Base-by-base conservation (phyloP, 2,329 filamentous ascomycete species). In the Fonsecaea monophora region DNA sequence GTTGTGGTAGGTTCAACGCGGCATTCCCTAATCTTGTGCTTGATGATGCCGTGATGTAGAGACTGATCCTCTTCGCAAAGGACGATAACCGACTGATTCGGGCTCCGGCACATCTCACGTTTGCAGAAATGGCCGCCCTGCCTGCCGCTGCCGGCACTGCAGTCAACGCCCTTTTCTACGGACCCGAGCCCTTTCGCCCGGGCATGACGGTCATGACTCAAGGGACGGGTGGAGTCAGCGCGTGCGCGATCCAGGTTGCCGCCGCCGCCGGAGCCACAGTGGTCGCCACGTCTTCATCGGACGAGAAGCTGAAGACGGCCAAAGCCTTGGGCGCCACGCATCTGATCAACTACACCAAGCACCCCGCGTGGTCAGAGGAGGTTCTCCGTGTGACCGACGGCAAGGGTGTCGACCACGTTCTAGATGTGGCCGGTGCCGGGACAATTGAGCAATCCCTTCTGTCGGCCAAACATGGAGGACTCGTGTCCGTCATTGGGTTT, bases 201-300 rank as follows among this genome's bases (percentile, higher is more conserved):
- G 79, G 77, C 1, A 75, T 82, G 62, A 80, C 72, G 7, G 76
- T 80, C 13, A 68, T 80, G 3, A 72, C 78, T 9, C 78, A 77
- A 38, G 60, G 69, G 9, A 69, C 69, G 56, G 67, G 66, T 40
- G 50, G 59, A 50, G 56, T 59, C 15, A 42, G 53, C 53, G 30
- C 38, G 32, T 53, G 53, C 40, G 50, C 50, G 5, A 62, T 66
- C 34, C 55, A 64, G 34, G 18, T 84, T 60, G 83, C 80, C 12
- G 82, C 82, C 64, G 83, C 83, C 9, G 74, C 75, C 1, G 82
- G 77, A 10, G 80, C 79, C 0, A 78, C 73, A 68, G 82, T 81
- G 1, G 83, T 84, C 32, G 79, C 83, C 53, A 85, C 82, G 0
- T 84, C 82, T 1, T 85, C 83, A 0, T 82, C 80, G 3, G 82